Evolutionary conservation across 1,139 yeast species (phyloP), one percentile per base, ranked within the genome.

Genomic region (Tardiomyces blankii): DNA sequence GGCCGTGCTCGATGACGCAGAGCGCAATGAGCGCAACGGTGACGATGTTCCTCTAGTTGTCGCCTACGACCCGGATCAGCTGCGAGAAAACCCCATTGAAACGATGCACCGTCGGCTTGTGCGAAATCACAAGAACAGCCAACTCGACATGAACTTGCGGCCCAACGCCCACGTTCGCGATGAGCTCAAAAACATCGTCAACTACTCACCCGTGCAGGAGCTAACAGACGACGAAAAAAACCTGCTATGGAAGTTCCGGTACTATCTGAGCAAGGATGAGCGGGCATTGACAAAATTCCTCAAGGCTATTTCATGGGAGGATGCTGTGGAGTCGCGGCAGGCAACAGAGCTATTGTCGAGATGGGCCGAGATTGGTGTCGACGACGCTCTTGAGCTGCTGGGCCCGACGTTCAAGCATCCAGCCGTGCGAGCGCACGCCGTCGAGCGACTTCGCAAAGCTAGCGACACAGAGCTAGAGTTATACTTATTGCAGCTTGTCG

Each of bases 231-330:
- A 83, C 58, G 97, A 91, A 54, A 88, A 85, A 67, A 88, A 88
- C 53, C 66, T 88, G 56, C 74, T 93, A 16, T 91, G 97, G 97
- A 85, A 85, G 63, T 91, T 84, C 63, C 69, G 98, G 46, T 91
- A 86, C 66, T 89, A 82, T 62, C 73, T 89, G 47, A 76, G 91
- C 42, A 79, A 83, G 51, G 84, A 82, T 57, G 78, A 76, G 54
- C 79, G 78, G 47, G 88, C 88, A 19, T 68, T 87, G 47, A 86
- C 95, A 21, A 91, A 91, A 62, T 81, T 91, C 52, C 72, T 91
- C 49, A 87, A 88, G 59, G 81, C 95, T 27, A 83, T 89, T 19
- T 82, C 88, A 54, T 85, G 96, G 87, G 86, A 80, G 41, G 93
- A 88, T 61, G 85, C 82, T 49, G 68, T 72, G 46, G 98, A 91